Base-by-base conservation (phyloP, 441 rosid species). In the Jatropha multifida region DNA sequence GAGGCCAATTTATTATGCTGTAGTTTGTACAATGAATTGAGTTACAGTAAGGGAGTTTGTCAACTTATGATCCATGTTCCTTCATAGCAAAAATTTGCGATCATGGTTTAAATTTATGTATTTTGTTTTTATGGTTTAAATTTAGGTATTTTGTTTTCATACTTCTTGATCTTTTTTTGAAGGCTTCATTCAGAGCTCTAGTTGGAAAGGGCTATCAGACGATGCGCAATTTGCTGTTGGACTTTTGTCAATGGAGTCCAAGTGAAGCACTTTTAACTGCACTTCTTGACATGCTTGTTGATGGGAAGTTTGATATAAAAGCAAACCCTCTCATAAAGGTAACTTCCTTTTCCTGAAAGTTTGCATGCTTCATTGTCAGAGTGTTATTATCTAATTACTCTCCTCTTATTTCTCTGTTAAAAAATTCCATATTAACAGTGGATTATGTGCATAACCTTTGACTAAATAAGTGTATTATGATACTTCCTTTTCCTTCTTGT, bases 271-370 rank as follows among this genome's bases (percentile, higher is more conserved):
- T 96, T 84, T 78, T 94, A 70, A 86, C 83, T 80, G 90, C 98
- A 72, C 91, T 96, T 54, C 98, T 96, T 81, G 98, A 94, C 83
- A 96, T 96, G 99, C 98, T 96, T 78, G 99, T 93, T 74, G 99
- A 96, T 85, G 98, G 99, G 41, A 90, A 83, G 79, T 96, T 94
- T 81, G 97, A 94, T 84, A 73, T 86, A 65, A 89, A 86, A 65
- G 85, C 88, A 76, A 89, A 81, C 82, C 92, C 87, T 74, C 88
- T 85, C 64, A 86, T 96, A 82, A 87, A 94, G 98, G 99, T 94
- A 76, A 85, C 64, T 62, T 71, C 44, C 58, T 77, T 23, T 49
- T 73, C 72, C 74, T 46, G 26, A 63, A 79, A 76, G 44, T 55
- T 77, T 27, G 52, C 64, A 68, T 77, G 74, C 70, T 52, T 71